A percentile compares a stretch with the other conserved stretches of the same genome.
These are phyloP conservation scores for Hanseniaspora jakobsenii DNA, from an alignment of 805 yeast genomes.

Conservation along the genomic window DNA sequence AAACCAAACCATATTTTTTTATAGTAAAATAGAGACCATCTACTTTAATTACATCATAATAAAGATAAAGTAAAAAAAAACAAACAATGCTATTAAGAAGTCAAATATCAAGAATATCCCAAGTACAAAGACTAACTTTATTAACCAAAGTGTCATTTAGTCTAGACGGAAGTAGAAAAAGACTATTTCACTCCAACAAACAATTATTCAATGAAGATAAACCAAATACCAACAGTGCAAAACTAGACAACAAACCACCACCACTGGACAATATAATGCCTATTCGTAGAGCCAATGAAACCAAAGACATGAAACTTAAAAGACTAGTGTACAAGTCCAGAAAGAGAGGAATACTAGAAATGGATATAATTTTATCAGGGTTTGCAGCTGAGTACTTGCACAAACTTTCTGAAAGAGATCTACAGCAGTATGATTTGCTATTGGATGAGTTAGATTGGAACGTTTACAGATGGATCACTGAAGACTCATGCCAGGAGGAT, in stretches of 20 bases:
- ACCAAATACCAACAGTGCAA: too few species aligned
- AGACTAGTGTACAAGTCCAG: conserved; percentile 82
- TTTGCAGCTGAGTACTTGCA: conserved; percentile 69
- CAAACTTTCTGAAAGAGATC: conserved; percentile 46
- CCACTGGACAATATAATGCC: conserved; percentile 51
- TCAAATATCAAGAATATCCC: too few species aligned
- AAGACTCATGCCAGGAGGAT: conserved; percentile 13
- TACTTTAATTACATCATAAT: too few species aligned
- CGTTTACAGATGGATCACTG: conserved; percentile 94
- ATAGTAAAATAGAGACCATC: too few species aligned
- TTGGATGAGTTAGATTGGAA: conserved; percentile 98
- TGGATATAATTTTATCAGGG: conserved; percentile 72
- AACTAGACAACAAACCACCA: conserved; percentile 8
- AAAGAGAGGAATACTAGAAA: conserved; percentile 89
- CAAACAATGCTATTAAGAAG: too few species aligned
- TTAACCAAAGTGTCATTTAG: too few species aligned
- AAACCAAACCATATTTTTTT: too few species aligned
- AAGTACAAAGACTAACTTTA: too few species aligned
- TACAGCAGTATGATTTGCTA: conserved; percentile 73
- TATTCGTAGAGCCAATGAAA: conserved; percentile 60
- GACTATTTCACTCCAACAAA: too few species aligned
- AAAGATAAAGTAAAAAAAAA: too few species aligned
- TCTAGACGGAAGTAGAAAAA: too few species aligned
- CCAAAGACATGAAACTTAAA: conserved; percentile 65
- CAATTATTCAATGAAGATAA: too few species aligned